Conservation (phyloP, 2,329 filamentous ascomycete species). For the Cytospora mali region DNA sequence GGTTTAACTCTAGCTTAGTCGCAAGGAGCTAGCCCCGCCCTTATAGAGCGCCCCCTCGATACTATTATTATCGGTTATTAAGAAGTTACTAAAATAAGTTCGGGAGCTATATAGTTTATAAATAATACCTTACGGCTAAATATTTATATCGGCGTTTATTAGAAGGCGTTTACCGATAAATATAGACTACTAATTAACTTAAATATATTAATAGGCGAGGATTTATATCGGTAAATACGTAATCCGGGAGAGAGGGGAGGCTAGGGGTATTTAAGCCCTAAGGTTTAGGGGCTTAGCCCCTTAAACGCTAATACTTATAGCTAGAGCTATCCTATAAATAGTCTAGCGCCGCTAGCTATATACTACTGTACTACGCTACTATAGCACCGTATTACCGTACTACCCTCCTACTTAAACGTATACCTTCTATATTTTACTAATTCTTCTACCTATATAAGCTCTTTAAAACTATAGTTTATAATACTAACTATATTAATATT, state of each 20-base stretch:
- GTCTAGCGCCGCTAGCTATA: too few species aligned
- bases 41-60: background rate
- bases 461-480: too few species aligned
- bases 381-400: too few species aligned
- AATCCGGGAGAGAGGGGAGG: background rate
- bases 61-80: constrained; percentile 1
- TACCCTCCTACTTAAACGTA: too few species aligned
- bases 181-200: background rate
- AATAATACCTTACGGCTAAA: background rate
- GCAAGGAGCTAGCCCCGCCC: background rate
- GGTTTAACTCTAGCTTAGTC: background rate
- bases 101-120: background rate
- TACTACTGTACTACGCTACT: too few species aligned
- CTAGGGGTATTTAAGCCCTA: background rate
- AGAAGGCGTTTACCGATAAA: background rate
- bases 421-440: background rate
- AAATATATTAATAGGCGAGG: constrained; percentile 3
- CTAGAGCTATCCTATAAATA: background rate
- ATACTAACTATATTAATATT: too few species aligned
- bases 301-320: background rate
- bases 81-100: background rate
- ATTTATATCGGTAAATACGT: background rate
- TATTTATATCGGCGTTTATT: background rate
- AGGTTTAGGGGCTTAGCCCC: background rate
- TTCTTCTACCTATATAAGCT: too few species aligned